Conservation (phyloP, 805 yeast genomes). For the Saturnispora kantuleensis region DNA sequence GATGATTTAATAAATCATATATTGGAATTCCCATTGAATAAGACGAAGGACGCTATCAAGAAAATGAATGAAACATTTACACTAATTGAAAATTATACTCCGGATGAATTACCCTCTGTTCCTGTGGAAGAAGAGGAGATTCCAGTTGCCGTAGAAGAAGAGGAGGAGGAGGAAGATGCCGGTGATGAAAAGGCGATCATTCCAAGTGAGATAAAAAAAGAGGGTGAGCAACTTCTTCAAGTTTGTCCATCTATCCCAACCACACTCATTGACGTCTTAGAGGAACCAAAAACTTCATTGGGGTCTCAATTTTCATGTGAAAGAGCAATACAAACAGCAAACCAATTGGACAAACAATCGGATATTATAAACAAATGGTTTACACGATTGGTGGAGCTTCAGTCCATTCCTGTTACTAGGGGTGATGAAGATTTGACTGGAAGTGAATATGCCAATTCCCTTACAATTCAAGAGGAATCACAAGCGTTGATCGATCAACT, state of each 20-base stretch:
- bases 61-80: constrained; percentile 19
- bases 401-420: constrained; percentile 37
- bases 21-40: constrained; percentile 33
- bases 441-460: constrained; percentile 67
- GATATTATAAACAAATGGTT: constrained; percentile 43
- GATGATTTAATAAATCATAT: constrained; percentile 48
- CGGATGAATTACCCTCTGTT: neutral
- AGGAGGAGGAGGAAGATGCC: constrained; percentile 2
- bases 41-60: constrained; percentile 24
- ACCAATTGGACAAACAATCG: constrained; percentile 43
- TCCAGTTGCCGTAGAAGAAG: constrained; percentile 1
- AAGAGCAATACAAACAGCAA: constrained; percentile 17
- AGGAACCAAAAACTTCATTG: constrained; percentile 10
- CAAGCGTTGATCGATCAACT: constrained; percentile 48
- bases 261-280: neutral
- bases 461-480: constrained; percentile 66
- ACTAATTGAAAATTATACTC: constrained; percentile 5
- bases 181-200: neutral
- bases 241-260: constrained; percentile 6
- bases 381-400: constrained; percentile 30
- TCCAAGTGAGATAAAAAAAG: neutral
- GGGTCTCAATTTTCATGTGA: constrained; percentile 20
- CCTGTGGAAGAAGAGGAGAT: neutral
- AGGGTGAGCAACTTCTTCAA: constrained; percentile 3
- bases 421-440: constrained; percentile 35